Evolutionary conservation across 768 basidiomycete species (phyloP), one percentile per base, ranked within the genome.

Genomic region (Macrolepiota dolichaula): DNA sequence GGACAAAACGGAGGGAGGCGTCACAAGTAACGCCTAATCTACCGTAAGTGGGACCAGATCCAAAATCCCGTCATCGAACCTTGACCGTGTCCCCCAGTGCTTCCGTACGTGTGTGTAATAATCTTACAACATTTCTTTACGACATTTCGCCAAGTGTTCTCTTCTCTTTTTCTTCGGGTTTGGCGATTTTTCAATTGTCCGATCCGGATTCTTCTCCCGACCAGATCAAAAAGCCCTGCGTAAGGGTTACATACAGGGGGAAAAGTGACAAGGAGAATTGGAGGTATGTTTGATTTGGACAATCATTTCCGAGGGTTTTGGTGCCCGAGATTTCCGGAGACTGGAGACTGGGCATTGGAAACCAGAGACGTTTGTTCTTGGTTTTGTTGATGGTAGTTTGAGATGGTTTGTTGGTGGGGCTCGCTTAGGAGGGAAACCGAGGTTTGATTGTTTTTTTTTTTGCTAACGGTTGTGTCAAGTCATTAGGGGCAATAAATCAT

Each of bases 241-340:
- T 24, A 46, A 7, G 32, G 29, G 37, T 52, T 35, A 46, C 59
- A 60, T 46, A 53, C 32, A 24, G 42, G 27, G 5, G 22, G 6
- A 40, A 11, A 29, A 3, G 37, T 47, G 49, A 53, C 49, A 51
- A 60, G 59, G 59, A 15, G 52, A 55, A 49, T 29, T n/a, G n/a
- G n/a, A 24, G n/a, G 19, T 47, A 38, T 15, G 37, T n/a, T n/a
- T n/a, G 36, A 51, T 46, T 38, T 54, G 32, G 22, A 47, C n/a
- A 60, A 42, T 52, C n/a, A 29, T 38, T 61, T 59, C 57, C 49
- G 57, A 51, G 50, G 47, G 22, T 36, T 5, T 59, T 51, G 51
- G 49, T 22, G 51, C 24, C 22, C 13, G 29, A 51, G 57, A 49
- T 51, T 24, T 24, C 29, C 50, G 37, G 37, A 51, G 37, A 40